phyloP scores from a whole-genome alignment of 441 rosid genomes.

The Brassica hybrid region DNA sequence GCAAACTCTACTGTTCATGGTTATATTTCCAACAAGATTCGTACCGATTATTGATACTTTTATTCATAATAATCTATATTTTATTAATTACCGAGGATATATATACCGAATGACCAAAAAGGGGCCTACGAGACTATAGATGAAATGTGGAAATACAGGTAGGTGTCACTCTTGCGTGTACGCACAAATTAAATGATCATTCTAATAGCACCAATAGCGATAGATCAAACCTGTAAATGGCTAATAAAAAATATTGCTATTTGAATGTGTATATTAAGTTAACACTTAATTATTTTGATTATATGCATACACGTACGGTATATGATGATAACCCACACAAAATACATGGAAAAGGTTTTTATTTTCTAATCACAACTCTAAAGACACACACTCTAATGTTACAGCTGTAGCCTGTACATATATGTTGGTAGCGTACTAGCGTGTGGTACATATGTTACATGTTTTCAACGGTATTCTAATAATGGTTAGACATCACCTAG shows the following conservation, averaged over 20 bases:
- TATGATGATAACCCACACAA: background rate
- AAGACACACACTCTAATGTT: background rate
- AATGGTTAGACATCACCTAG: background rate
- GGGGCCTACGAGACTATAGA: too few relatives aligned
- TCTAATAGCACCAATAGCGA: conserved; percentile 13
- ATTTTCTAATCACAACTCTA: background rate
- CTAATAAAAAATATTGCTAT: conserved; percentile 22
- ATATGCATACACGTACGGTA: background rate
- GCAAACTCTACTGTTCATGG: background rate
- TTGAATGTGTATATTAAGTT: background rate
- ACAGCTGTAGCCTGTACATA: background rate
- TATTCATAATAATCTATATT: too few relatives aligned
- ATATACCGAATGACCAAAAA: too few relatives aligned
- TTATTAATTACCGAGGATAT: too few relatives aligned
- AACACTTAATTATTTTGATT: background rate
- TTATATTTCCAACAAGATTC: background rate
- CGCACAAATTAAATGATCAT: conserved; percentile 42
- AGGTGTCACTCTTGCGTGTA: conserved; percentile 41
- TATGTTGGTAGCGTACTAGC: background rate
- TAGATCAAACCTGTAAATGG: conserved; percentile 24
- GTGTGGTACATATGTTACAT: conserved; percentile 3
- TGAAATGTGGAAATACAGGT: conserved; percentile 29
- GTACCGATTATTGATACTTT: too few relatives aligned
- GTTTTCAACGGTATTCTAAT: background rate
- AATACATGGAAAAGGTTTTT: background rate